Evolutionary conservation across 805 yeast genomes (phyloP).

Genomic region (Wickerhamiella dianesei): DNA sequence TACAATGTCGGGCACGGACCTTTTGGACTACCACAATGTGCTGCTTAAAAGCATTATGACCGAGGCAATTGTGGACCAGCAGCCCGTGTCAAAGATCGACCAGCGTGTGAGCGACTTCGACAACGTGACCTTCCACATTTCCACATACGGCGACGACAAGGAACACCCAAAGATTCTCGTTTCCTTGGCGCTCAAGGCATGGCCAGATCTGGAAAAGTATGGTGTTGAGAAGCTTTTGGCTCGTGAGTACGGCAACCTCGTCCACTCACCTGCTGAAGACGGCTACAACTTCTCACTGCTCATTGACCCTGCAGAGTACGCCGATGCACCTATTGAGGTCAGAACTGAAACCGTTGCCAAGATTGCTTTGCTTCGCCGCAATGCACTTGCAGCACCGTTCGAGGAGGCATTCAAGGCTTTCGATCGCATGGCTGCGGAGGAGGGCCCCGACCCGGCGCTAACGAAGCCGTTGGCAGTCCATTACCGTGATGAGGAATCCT

Average conservation of each 20-base stretch:
- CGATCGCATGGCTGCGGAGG: slow-evolving; percentile 39
- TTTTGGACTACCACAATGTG: slow-evolving; percentile 71
- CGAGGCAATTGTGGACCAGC: slow-evolving; percentile 46
- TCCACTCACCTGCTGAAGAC: slow-evolving; percentile 41
- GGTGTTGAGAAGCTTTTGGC: slow-evolving; percentile 34
- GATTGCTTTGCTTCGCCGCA: slow-evolving; percentile 66
- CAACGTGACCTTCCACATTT: slow-evolving; percentile 81
- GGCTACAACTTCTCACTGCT: slow-evolving; percentile 73
- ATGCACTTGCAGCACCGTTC: slow-evolving; percentile 86
- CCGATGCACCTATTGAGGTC: slow-evolving; percentile 31
- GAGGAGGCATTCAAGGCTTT: slow-evolving; percentile 72
- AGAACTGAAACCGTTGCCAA: slow-evolving; percentile 42
- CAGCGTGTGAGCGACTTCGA: slow-evolving; percentile 90
- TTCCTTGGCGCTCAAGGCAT: slow-evolving; percentile 63
- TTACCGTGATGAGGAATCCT: slow-evolving; percentile 88
- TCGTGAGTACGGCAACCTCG: slow-evolving; percentile 40
- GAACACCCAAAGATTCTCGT: slow-evolving; percentile 34
- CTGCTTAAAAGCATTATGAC: slow-evolving; percentile 68
- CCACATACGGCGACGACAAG: slow-evolving; percentile 31
- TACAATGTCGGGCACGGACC: slow-evolving; percentile 29
- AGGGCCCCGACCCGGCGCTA: slow-evolving; percentile 30
- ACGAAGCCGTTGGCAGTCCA: slow-evolving; percentile 55
- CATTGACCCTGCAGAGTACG: slow-evolving; percentile 41
- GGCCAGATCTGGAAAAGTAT: slow-evolving; percentile 55
- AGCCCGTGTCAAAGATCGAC: slow-evolving; percentile 43